These are phyloP conservation scores for Cyclocybe aegerita DNA, from an alignment of 768 basidiomycete genomes.

Conservation along the genomic window DNA sequence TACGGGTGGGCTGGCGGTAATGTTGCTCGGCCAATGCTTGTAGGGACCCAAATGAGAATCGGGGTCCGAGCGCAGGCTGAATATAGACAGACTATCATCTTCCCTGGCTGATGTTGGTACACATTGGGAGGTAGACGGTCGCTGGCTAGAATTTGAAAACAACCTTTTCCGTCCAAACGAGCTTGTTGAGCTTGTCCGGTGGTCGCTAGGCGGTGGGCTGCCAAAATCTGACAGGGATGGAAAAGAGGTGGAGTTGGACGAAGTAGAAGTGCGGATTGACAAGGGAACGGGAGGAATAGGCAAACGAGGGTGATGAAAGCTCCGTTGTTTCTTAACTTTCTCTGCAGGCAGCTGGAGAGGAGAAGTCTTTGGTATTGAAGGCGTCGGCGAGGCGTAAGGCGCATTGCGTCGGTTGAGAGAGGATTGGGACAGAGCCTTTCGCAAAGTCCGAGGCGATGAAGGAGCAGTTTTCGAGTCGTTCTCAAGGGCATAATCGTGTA, in stretches of 20 bases:
- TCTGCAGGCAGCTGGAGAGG: slow-evolving; percentile 23
- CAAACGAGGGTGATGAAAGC: slow-evolving; percentile 59
- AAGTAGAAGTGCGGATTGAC: slow-evolving; percentile 32
- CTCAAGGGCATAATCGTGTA: slow-evolving; percentile 16
- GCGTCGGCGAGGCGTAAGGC: slow-evolving; percentile 25
- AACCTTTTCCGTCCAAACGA: slow-evolving; percentile 50
- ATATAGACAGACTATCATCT: slow-evolving; percentile 56
- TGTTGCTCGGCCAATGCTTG: slow-evolving; percentile 22
- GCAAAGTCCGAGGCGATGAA: slow-evolving; percentile 36
- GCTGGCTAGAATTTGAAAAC: slow-evolving; percentile 57
- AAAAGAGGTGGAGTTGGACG: slow-evolving; percentile 26
- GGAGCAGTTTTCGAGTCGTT: slow-evolving; percentile 17
- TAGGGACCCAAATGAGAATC: slow-evolving; percentile 29
- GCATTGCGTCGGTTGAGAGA: slow-evolving; percentile 39
- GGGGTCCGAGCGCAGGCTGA: slow-evolving; percentile 48
- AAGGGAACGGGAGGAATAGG: slow-evolving; percentile 53
- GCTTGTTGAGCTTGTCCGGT: slow-evolving; percentile 27
- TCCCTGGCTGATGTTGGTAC: slow-evolving; percentile 29
- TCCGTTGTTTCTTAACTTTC: slow-evolving; percentile 54
- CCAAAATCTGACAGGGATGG: slow-evolving; percentile 18
- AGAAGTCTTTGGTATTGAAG: slow-evolving; percentile 25
- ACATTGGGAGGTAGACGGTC: slow-evolving; percentile 51
- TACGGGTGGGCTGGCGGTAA: slow-evolving; percentile 18
- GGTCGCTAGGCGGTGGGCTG: slow-evolving; percentile 13
- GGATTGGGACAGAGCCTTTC: slow-evolving; percentile 59